phyloP scores from a whole-genome alignment of 2,329 filamentous ascomycete species.

The Dactylellina sp. region DNA sequence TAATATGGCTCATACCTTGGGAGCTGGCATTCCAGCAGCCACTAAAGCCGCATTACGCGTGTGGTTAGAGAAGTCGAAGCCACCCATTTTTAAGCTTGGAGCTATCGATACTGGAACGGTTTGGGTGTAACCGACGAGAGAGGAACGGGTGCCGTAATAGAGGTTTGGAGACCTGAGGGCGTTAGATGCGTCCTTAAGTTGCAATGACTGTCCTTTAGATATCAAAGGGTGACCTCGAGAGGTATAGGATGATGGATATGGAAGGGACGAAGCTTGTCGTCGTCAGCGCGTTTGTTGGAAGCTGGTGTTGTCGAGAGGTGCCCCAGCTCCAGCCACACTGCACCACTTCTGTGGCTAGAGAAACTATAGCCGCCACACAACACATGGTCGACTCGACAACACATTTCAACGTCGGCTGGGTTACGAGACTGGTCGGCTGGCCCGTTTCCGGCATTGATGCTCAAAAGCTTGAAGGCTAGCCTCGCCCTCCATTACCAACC shows the following conservation, averaged over 20 bases:
- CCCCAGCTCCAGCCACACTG: conserved; percentile 20
- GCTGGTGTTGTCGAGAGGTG: conserved; percentile 34
- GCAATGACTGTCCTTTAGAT: conserved; percentile 1
- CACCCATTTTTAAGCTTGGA: conserved; percentile 75
- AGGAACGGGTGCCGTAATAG: not conserved
- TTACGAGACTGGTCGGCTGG: too few relatives aligned
- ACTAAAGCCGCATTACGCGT: conserved; percentile 98
- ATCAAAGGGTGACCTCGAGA: conserved; percentile 13
- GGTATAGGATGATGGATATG: conserved; percentile 28
- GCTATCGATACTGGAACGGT: conserved; percentile 8
- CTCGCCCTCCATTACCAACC: not conserved
- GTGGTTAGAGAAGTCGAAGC: conserved; percentile 99
- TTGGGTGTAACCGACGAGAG: not conserved
- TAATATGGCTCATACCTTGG: conserved; percentile 71
- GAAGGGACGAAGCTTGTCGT: conserved; percentile 45
- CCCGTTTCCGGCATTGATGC: conserved; percentile 6
- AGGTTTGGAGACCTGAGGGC: not conserved
- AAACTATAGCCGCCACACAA: conserved; percentile 8
- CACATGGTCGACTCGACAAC: conserved; percentile 21
- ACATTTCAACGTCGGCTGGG: conserved; percentile 3
- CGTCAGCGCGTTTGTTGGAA: conserved; percentile 55
- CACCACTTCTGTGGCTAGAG: not conserved
- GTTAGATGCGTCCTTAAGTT: conserved; percentile 1
- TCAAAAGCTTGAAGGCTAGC: not conserved
- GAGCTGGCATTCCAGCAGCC: conserved; percentile 89